Conservation (phyloP, 441 rosid species). For the Syzygium syzygioides region DNA sequence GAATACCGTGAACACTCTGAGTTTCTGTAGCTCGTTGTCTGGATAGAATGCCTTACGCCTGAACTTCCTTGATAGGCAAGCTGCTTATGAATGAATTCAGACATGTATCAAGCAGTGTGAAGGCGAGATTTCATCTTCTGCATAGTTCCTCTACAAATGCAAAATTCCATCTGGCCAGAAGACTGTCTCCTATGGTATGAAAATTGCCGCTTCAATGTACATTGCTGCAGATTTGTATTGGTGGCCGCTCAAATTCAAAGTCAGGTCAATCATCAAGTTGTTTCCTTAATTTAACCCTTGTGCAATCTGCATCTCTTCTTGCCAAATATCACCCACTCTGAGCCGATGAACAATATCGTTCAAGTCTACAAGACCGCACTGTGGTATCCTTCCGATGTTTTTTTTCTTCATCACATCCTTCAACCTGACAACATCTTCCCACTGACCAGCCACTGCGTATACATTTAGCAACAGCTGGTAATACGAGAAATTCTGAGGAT, state of each 20-base stretch:
- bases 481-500: conserved; percentile 46
- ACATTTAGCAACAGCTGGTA: conserved; percentile 50
- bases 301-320: background rate
- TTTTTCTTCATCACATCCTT: conserved; percentile 39
- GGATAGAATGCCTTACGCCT: background rate
- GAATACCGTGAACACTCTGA: background rate
- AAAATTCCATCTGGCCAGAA: background rate
- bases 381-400: conserved; percentile 34
- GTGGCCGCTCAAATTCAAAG: background rate
- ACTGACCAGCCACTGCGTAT: conserved; percentile 47
- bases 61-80: background rate
- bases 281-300: background rate
- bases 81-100: background rate
- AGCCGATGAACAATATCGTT: conserved; percentile 52
- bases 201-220: background rate
- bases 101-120: background rate
- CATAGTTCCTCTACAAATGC: background rate
- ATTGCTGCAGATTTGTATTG: background rate
- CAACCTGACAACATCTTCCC: conserved; percentile 50
- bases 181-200: background rate
- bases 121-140: background rate
- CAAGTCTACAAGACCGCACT: conserved; percentile 65
- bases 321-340: conserved; percentile 3
- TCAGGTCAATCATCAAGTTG: background rate
- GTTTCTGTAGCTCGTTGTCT: background rate